Evolutionary conservation across 2,329 filamentous ascomycete genomes (phyloP).

Genomic region (Saccharata proteae): DNA sequence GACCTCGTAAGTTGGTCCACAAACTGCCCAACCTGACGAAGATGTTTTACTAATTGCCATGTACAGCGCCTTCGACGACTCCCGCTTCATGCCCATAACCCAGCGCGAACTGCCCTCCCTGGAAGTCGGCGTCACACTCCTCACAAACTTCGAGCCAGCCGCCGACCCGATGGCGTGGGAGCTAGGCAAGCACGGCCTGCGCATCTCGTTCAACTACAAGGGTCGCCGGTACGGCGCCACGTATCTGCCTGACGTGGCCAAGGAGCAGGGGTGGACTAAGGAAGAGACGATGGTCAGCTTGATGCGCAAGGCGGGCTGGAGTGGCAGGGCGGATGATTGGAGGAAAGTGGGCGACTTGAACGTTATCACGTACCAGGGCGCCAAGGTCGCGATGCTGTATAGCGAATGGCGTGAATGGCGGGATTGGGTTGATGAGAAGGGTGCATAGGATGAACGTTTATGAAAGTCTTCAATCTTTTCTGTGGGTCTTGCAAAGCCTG

Average conservation of each 20-base stretch:
- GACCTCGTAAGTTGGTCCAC: conserved; percentile 47
- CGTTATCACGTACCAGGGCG: conserved; percentile 77
- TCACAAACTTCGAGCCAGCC: conserved; percentile 73
- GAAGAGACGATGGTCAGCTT: conserved; percentile 82
- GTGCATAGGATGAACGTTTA: too few relatives aligned
- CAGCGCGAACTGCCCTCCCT: conserved; percentile 24
- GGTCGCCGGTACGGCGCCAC: conserved; percentile 69
- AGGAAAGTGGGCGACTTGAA: conserved; percentile 60
- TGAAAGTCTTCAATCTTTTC: too few relatives aligned
- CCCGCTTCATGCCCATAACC: conserved; percentile 48
- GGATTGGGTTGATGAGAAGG: conserved; percentile 49
- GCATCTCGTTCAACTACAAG: conserved; percentile 70
- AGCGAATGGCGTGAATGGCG: conserved; percentile 69
- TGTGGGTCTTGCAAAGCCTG: too few relatives aligned
- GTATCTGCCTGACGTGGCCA: conserved; percentile 83
- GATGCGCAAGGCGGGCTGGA: conserved; percentile 92
- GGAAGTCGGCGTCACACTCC: conserved; percentile 53
- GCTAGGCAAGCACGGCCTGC: conserved; percentile 73
- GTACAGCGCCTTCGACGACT: conserved; percentile 49
- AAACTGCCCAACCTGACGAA: conserved; percentile 1
- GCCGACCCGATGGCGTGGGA: conserved; percentile 70
- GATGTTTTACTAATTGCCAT: too few relatives aligned
- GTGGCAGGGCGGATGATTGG: conserved; percentile 56
- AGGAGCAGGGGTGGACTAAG: conserved; percentile 89
- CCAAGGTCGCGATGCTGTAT: conserved; percentile 60